Percentiles rank a stretch among this genome's conserved stretches.
These are phyloP conservation scores for Terfezia claveryi DNA, from an alignment of 495 filamentous ascomycete genomes.

Conservation along the genomic window DNA sequence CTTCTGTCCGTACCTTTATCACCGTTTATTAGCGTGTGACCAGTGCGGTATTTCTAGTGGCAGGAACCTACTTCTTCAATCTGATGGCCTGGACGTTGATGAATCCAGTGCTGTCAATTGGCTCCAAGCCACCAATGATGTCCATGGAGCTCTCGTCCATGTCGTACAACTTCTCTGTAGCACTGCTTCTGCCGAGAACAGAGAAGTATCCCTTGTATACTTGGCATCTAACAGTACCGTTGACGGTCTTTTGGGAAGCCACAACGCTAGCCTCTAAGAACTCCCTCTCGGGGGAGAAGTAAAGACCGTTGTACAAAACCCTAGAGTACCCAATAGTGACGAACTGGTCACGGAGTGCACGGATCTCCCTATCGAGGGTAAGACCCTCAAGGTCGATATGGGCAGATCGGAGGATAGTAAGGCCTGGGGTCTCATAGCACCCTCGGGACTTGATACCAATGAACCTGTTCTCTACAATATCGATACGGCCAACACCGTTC, in stretches of 20 bases:
- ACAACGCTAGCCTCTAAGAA: constrained; percentile 53
- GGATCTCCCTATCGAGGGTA: constrained; percentile 63
- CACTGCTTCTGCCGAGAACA: constrained; percentile 50
- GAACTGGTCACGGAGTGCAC: constrained; percentile 64
- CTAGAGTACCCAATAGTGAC: constrained; percentile 55
- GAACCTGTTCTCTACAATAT: constrained; percentile 83
- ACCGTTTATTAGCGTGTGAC: neutral
- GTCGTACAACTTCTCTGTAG: constrained; percentile 71
- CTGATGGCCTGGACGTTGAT: constrained; percentile 66
- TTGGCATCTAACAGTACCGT: constrained; percentile 46
- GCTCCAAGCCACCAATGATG: constrained; percentile 57
- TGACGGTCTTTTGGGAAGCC: constrained; percentile 45
- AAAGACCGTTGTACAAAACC: constrained; percentile 60
- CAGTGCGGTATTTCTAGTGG: neutral
- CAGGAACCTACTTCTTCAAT: constrained; percentile 47
- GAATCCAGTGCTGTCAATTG: constrained; percentile 46
- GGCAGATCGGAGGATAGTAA: constrained; percentile 52
- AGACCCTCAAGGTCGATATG: constrained; percentile 73
- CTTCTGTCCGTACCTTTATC: constrained; percentile 12
- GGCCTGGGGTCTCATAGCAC: constrained; percentile 67
- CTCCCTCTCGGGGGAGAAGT: constrained; percentile 63
- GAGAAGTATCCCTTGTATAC: constrained; percentile 57
- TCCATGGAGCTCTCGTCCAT: constrained; percentile 71
- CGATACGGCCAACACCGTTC: constrained; percentile 67
- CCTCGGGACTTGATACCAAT: constrained; percentile 70